Percentiles rank a stretch among this genome's conserved stretches.
These are phyloP conservation scores for Naganishia friedmannii DNA, from an alignment of 768 basidiomycete species.

Conservation along the genomic window DNA sequence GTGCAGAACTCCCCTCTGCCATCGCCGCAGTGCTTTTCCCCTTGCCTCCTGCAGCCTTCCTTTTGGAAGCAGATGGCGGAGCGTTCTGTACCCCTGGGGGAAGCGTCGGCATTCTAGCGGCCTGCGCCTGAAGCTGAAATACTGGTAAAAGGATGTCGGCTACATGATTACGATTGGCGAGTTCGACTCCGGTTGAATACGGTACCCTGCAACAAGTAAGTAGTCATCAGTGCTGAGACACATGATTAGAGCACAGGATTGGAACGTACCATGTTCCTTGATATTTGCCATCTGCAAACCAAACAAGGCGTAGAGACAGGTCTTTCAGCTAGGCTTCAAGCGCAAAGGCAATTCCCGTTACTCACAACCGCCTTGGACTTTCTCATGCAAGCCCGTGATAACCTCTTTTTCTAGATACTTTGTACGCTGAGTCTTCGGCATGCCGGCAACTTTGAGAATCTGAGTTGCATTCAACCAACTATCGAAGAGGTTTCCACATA, in stretches of 20 bases:
- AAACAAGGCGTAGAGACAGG: not conserved
- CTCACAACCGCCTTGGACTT: slow-evolving; percentile 87
- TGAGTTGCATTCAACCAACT: slow-evolving; percentile 86
- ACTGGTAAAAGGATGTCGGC: slow-evolving; percentile 79
- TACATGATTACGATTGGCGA: slow-evolving; percentile 88
- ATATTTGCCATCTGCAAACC: slow-evolving; percentile 72
- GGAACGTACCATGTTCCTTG: slow-evolving; percentile 88
- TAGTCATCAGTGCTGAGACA: too few relatives aligned
- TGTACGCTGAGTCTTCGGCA: slow-evolving; percentile 91
- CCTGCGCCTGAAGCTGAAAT: slow-evolving; percentile 66
- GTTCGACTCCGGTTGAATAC: slow-evolving; percentile 85
- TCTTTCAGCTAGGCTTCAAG: not conserved
- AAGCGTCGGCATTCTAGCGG: slow-evolving; percentile 62
- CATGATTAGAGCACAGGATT: not conserved
- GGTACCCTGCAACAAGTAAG: slow-evolving; percentile 71
- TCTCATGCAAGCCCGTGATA: slow-evolving; percentile 89
- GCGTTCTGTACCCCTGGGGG: slow-evolving; percentile 55
- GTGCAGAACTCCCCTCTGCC: not conserved
- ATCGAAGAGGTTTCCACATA: not conserved
- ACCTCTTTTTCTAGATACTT: slow-evolving; percentile 95
- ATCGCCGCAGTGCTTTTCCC: not conserved
- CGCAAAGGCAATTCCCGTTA: not conserved
- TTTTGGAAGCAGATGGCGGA: slow-evolving; percentile 14
- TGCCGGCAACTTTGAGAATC: slow-evolving; percentile 96
- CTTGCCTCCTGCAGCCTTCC: slow-evolving; percentile 9